Evolutionary conservation across 2,329 filamentous ascomycete species (phyloP).

Genomic region (Monilinia polystroma): DNA sequence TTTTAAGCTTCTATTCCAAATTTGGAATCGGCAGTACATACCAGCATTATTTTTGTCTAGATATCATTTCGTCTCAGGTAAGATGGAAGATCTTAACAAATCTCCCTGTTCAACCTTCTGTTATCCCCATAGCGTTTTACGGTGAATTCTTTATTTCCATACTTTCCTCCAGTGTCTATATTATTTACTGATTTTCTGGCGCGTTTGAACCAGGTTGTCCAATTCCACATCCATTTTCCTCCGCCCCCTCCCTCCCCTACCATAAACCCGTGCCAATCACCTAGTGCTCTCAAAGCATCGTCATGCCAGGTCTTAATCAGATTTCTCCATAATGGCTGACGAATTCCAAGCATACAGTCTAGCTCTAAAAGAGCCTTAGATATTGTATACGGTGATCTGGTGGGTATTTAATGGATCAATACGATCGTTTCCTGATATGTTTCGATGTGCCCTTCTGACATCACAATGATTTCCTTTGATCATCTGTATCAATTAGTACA

Average conservation of each 20-base stretch:
- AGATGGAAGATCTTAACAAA: neutral
- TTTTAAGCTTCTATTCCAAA: neutral
- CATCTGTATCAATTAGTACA: neutral
- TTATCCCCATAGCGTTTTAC: neutral
- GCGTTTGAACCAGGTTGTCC: neutral
- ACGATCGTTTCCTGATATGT: neutral
- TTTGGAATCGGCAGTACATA: neutral
- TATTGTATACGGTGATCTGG: neutral
- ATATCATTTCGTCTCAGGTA: neutral
- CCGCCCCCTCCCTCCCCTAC: conserved; percentile 1
- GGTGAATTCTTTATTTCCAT: neutral
- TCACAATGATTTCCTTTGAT: neutral
- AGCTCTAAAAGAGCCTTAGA: neutral
- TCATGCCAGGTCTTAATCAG: neutral
- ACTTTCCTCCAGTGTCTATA: neutral
- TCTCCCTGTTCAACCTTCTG: neutral
- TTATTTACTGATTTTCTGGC: neutral
- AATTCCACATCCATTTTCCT: conserved; percentile 5
- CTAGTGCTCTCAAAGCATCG: conserved; percentile 1
- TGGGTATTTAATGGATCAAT: neutral
- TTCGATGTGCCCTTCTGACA: neutral
- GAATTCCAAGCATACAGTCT: neutral
- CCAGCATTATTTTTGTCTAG: neutral
- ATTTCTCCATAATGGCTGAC: neutral
- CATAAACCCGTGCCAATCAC: neutral